These are phyloP conservation scores for Bidens hawaiensis DNA, from an alignment of 140 eudicot species.

Conservation along the genomic window DNA sequence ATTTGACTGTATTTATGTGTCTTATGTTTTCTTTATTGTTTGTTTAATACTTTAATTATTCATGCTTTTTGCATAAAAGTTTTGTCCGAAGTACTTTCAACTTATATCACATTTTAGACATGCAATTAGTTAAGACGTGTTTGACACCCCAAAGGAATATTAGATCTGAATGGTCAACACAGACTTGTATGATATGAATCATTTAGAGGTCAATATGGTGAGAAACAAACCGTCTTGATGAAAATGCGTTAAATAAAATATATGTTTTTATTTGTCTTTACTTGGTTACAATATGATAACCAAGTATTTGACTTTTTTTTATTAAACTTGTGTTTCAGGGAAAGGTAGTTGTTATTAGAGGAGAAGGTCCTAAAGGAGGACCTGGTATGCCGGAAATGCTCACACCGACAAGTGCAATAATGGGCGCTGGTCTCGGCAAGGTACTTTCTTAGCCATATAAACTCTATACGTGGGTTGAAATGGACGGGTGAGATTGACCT, in stretches of 20 bases:
- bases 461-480: no score
- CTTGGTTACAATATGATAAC: neutral
- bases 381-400: constrained; percentile 99
- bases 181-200: neutral
- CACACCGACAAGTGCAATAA: constrained; percentile 95
- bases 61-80: neutral
- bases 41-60: no score
- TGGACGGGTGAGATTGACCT: no score
- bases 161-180: neutral
- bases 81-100: neutral
- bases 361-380: constrained; percentile 99
- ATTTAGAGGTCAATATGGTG: no score
- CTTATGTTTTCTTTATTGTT: neutral
- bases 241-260: neutral
- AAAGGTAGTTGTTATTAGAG: constrained; percentile 94
- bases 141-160: neutral
- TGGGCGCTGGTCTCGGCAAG: constrained; percentile 98
- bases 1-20: neutral
- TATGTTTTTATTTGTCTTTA: no score
- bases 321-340: constrained; percentile 42
- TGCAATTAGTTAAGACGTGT: no score
- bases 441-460: constrained; percentile 16
- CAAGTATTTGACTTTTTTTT: no score
- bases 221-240: neutral
- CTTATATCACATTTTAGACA: neutral